phyloP scores from a whole-genome alignment of 1,284 basidiomycete species.

The Ganoderma resinaceum region DNA sequence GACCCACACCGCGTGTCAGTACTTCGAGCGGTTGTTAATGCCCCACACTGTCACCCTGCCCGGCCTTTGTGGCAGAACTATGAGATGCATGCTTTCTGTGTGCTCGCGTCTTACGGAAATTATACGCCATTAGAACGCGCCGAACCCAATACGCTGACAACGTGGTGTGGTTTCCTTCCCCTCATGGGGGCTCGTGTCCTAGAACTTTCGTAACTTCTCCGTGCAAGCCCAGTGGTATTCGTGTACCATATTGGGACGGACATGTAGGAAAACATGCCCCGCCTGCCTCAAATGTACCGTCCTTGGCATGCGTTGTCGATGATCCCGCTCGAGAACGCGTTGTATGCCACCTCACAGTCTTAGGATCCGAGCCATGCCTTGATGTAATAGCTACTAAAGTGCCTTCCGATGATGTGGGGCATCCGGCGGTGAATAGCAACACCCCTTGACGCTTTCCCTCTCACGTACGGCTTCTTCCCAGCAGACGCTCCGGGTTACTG shows the following conservation, averaged over 20 bases:
- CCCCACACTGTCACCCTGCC: conserved; percentile 20
- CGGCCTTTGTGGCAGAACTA: conserved; percentile 1
- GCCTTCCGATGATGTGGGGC: background rate
- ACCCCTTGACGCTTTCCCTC: conserved; percentile 10
- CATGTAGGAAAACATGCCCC: conserved; percentile 2
- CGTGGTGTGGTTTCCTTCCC: conserved; percentile 5
- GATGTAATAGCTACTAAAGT: conserved; percentile 13
- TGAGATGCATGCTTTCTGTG: conserved; percentile 8
- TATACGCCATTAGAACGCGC: conserved; percentile 5
- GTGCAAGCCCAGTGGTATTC: background rate
- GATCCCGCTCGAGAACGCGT: background rate
- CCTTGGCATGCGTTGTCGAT: conserved; percentile 11
- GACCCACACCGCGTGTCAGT: background rate
- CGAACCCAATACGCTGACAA: conserved; percentile 1
- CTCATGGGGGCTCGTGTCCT: background rate
- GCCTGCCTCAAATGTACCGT: conserved; percentile 3
- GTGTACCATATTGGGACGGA: background rate
- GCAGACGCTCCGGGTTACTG: conserved; percentile 13
- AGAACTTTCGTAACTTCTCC: background rate
- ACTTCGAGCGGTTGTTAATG: conserved; percentile 9
- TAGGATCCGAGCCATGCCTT: conserved; percentile 19
- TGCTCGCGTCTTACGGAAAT: conserved; percentile 12
- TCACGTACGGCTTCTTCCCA: conserved; percentile 13
- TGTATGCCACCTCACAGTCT: background rate
- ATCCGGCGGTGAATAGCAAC: conserved; percentile 7